Evolutionary conservation across 1,139 yeast species (phyloP).

Genomic region (Geotrichum cucujoidarum): DNA sequence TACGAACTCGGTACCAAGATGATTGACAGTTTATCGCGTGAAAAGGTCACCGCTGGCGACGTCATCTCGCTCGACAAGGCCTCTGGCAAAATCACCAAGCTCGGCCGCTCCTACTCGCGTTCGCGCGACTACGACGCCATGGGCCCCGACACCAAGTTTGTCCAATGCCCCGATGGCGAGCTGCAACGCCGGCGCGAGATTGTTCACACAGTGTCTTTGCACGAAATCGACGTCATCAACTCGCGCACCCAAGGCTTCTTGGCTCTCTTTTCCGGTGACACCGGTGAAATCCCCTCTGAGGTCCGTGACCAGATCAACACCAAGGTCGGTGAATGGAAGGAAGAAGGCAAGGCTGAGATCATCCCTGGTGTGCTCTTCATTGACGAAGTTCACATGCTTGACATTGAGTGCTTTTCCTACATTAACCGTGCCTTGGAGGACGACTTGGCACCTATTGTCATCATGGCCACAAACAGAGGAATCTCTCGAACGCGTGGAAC

Average conservation of each 20-base stretch:
- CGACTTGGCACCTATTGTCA: conserved; percentile 93
- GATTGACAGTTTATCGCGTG: conserved; percentile 94
- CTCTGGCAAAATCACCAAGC: conserved; percentile 85
- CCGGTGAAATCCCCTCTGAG: conserved; percentile 94
- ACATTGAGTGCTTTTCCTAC: conserved; percentile 93
- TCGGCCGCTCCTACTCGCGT: conserved; percentile 92
- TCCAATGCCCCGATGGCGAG: conserved; percentile 98
- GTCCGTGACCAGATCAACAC: conserved; percentile 95
- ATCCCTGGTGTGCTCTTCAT: conserved; percentile 97
- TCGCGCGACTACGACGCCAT: conserved; percentile 98
- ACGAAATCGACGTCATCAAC: conserved; percentile 96
- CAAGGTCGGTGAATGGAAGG: conserved; percentile 98
- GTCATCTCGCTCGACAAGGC: conserved; percentile 95
- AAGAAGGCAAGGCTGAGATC: conserved; percentile 97
- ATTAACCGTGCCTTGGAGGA: conserved; percentile 95
- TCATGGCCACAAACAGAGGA: conserved; percentile 98
- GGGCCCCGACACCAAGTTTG: conserved; percentile 98
- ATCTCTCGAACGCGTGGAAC: conserved; percentile 90
- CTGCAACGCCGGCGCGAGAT: conserved; percentile 92
- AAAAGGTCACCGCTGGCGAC: conserved; percentile 96
- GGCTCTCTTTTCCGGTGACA: conserved; percentile 94
- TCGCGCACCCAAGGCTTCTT: conserved; percentile 96
- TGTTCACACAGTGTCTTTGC: conserved; percentile 92
- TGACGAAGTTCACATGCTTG: conserved; percentile 98
- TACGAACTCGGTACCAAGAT: conserved; percentile 95